Conservation (phyloP, 2,329 filamentous ascomycete genomes). For the Ophiocordyceps camponoti-floridani region DNA sequence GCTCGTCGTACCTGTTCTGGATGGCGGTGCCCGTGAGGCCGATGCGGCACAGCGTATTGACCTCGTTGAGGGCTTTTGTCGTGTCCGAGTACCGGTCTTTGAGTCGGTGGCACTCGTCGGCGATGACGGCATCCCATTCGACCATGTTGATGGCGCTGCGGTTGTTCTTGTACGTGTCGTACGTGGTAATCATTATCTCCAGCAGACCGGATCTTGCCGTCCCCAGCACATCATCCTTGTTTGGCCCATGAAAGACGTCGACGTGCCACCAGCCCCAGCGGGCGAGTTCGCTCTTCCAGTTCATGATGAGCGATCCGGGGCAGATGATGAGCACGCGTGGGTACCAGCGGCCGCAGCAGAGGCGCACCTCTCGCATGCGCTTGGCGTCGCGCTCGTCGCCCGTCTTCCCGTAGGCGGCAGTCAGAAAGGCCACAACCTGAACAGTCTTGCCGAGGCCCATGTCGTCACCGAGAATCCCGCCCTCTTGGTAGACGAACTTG, state of each 20-base stretch:
- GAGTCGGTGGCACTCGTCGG: constrained; percentile 82
- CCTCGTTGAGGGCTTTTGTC: constrained; percentile 71
- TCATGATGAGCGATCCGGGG: constrained; percentile 71
- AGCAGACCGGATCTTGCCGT: constrained; percentile 58
- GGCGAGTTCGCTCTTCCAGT: constrained; percentile 75
- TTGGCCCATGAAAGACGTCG: constrained; percentile 58
- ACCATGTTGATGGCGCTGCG: constrained; percentile 61
- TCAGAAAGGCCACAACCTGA: constrained; percentile 83
- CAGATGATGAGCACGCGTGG: constrained; percentile 64
- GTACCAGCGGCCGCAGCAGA: constrained; percentile 52
- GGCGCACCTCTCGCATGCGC: constrained; percentile 71
- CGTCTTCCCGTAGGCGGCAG: constrained; percentile 84
- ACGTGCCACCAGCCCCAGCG: constrained; percentile 95
- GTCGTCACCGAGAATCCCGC: constrained; percentile 83
- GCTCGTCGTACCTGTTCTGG: constrained; percentile 92
- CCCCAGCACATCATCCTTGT: constrained; percentile 51
- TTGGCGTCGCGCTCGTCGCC: constrained; percentile 74
- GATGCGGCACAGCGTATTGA: constrained; percentile 84
- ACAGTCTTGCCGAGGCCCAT: constrained; percentile 98
- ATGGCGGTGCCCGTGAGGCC: constrained; percentile 91
- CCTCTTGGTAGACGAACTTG: constrained; percentile 78
- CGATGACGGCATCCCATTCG: constrained; percentile 84
- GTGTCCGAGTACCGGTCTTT: constrained; percentile 65
- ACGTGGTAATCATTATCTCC: constrained; percentile 90
- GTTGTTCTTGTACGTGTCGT: constrained; percentile 72